Evolutionary conservation across 2,329 filamentous ascomycete species (phyloP).

Genomic region (Alternaria sp.): DNA sequence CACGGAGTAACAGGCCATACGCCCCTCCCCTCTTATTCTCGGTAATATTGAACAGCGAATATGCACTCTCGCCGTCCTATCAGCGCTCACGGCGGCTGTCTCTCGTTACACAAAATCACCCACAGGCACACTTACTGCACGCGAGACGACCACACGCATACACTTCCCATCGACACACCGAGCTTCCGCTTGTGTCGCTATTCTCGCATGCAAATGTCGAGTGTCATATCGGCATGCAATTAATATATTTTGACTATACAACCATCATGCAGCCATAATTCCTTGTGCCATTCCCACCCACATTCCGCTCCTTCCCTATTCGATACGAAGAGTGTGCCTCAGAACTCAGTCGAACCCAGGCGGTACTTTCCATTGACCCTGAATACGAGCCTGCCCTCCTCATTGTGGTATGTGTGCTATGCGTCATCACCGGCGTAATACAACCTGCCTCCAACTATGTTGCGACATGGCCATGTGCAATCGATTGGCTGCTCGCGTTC

Average conservation of each 20-base stretch:
- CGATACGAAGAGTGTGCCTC: conserved; percentile 1
- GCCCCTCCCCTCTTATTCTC: conserved; percentile 3
- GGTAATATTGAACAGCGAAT: not conserved
- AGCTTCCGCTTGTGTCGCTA: conserved; percentile 1
- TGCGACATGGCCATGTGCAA: not conserved
- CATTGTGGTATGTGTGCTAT: conserved; percentile 5
- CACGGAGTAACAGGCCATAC: conserved; percentile 7
- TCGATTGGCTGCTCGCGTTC: conserved; percentile 10
- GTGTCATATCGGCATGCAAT: not conserved
- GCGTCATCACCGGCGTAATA: conserved; percentile 20
- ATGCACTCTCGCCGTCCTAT: conserved; percentile 7
- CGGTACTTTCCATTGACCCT: conserved; percentile 10
- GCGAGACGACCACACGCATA: conserved; percentile 4
- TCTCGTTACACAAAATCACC: conserved; percentile 7
- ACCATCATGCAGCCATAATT: conserved; percentile 5
- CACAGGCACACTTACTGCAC: conserved; percentile 7
- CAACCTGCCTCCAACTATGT: conserved; percentile 8
- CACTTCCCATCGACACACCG: not conserved
- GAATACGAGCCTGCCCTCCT: conserved; percentile 6
- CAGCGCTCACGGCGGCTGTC: not conserved
- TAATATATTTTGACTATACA: conserved; percentile 2
- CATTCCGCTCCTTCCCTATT: conserved; percentile 11
- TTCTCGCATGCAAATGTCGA: not conserved
- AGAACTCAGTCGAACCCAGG: conserved; percentile 3
- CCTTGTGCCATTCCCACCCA: not conserved